Percentiles rank a stretch among this genome's conserved stretches.
Conservation (phyloP, 2,329 filamentous ascomycete species). For the Camptophora hylomeconis region DNA sequence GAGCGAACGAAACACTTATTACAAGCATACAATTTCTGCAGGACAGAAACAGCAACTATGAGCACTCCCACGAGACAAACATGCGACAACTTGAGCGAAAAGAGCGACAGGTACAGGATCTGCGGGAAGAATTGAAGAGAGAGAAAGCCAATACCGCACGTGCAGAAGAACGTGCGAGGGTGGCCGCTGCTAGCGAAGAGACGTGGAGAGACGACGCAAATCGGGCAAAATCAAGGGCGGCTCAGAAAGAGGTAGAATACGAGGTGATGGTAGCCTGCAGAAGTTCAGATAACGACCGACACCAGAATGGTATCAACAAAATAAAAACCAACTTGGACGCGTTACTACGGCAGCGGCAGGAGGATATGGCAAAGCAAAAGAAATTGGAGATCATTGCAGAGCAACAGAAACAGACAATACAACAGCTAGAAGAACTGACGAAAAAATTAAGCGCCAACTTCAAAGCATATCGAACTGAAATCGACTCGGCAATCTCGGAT, state of each 20-base stretch:
- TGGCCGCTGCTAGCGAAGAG: slow-evolving; percentile 14
- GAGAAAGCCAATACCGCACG: slow-evolving; percentile 28
- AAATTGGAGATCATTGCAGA: slow-evolving; percentile 33
- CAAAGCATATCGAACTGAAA: slow-evolving; percentile 28
- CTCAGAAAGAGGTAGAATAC: slow-evolving; percentile 23
- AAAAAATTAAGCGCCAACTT: slow-evolving; percentile 27
- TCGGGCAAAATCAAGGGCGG: slow-evolving; percentile 16
- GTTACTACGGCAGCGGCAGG: slow-evolving; percentile 23
- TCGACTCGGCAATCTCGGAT: slow-evolving; percentile 26
- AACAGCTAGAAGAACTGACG: slow-evolving; percentile 26
- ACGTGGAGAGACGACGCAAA: slow-evolving; percentile 19
- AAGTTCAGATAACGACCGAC: slow-evolving; percentile 28
- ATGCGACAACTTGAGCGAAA: slow-evolving; percentile 32
- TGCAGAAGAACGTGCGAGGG: slow-evolving; percentile 26
- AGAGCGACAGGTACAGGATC: slow-evolving; percentile 35
- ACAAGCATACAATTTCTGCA: slow-evolving; percentile 32
- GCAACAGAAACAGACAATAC: slow-evolving; percentile 32
- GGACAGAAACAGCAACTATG: slow-evolving; percentile 32
- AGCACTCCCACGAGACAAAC: slow-evolving; percentile 34
- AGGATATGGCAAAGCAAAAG: slow-evolving; percentile 24
- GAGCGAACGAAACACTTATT: slow-evolving; percentile 32
- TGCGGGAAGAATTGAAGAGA: slow-evolving; percentile 25
- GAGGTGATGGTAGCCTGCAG: slow-evolving; percentile 28
- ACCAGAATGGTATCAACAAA: slow-evolving; percentile 25
- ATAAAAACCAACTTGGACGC: slow-evolving; percentile 24